These are phyloP conservation scores for Senecio squalidus DNA, from an alignment of 140 eudicot species.

Conservation along the genomic window DNA sequence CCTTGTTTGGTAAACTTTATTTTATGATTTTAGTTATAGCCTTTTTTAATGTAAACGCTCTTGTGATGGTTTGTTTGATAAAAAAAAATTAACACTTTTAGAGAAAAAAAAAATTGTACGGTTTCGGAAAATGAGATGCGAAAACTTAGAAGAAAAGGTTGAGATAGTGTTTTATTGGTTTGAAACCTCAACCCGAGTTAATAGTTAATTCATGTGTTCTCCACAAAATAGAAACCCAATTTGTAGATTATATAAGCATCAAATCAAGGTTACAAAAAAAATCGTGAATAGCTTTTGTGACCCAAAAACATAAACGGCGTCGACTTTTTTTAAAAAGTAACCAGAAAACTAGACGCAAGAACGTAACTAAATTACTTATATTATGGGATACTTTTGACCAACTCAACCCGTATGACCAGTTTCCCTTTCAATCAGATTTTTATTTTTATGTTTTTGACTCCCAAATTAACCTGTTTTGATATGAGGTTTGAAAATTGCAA, in stretches of 20 bases:
- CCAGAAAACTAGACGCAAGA: neutral
- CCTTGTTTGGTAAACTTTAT: neutral
- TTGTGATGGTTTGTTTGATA: neutral
- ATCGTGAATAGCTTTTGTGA: too few relatives aligned
- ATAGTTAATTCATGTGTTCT: neutral
- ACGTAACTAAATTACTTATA: neutral
- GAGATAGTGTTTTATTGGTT: neutral
- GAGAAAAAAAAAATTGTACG: too few relatives aligned
- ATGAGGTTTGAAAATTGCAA: too few relatives aligned
- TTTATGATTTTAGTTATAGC: neutral
- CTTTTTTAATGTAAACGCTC: neutral
- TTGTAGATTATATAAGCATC: neutral
- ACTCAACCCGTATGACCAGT: too few relatives aligned
- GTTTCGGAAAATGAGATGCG: too few relatives aligned
- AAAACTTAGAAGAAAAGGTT: neutral
- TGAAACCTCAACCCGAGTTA: neutral
- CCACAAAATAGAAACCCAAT: neutral
- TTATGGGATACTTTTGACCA: too few relatives aligned
- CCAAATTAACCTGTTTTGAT: too few relatives aligned
- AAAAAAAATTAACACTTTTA: neutral
- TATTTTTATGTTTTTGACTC: too few relatives aligned
- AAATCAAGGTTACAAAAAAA: neutral
- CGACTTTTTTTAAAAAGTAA: neutral
- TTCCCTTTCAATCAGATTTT: too few relatives aligned
- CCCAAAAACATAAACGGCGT: too few relatives aligned